Evolutionary conservation across 106 monocot species (phyloP).

Genomic region (Dendrobium chrysotoxum): DNA sequence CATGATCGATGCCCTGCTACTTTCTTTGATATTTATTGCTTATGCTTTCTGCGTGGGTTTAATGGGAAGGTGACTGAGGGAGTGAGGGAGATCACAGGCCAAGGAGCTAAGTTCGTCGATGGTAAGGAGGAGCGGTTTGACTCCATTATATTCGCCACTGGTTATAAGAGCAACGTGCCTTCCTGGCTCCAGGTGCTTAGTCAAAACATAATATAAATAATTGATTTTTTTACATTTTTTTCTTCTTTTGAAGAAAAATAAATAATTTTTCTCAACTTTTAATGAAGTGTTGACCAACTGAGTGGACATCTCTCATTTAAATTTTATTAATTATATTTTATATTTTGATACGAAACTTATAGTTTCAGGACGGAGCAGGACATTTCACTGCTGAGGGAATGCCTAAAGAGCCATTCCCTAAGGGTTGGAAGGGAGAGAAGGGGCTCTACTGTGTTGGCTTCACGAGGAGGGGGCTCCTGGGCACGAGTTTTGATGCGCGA

Average conservation of each 20-base stretch:
- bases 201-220: too few species aligned
- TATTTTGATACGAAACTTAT: too few species aligned
- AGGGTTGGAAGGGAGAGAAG: conserved; percentile 75
- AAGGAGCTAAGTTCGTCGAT: conserved; percentile 69
- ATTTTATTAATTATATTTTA: too few species aligned
- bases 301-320: too few species aligned
- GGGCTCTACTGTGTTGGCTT: conserved; percentile 93
- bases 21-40: not conserved
- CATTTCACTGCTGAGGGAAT: conserved; percentile 68
- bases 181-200: conserved; percentile 74
- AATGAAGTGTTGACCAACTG: too few species aligned
- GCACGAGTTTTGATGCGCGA: conserved; percentile 61
- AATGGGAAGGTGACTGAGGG: conserved; percentile 53
- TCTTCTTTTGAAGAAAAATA: not conserved
- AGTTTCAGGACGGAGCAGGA: conserved; percentile 24
- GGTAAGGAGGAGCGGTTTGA: conserved; percentile 82
- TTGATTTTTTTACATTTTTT: not conserved
- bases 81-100: conserved; percentile 68
- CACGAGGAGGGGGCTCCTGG: conserved; percentile 72
- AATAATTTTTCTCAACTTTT: too few species aligned
- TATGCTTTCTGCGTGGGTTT: not conserved
- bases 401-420: conserved; percentile 53
- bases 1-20: not conserved
- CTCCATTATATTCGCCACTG: conserved; percentile 78
- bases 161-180: conserved; percentile 92